Percentiles rank a stretch among this genome's conserved stretches.
These are phyloP conservation scores for Carex scoparia DNA, from an alignment of 176 grass and related monocot genomes.

Conservation along the genomic window DNA sequence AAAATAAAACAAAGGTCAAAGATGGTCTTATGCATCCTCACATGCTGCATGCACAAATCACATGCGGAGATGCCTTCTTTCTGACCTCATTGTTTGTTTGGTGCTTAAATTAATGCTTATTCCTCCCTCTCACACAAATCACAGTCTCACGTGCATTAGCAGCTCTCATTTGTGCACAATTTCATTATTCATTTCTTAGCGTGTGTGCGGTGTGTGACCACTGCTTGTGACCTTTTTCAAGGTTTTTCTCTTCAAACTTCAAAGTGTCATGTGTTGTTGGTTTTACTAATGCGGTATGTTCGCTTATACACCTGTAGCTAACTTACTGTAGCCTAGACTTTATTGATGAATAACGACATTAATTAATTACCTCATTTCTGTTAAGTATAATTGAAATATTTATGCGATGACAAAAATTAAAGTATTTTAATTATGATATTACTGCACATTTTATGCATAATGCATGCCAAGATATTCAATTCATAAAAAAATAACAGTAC, in stretches of 20 bases:
- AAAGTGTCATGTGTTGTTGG: background rate
- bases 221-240: no score
- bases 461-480: background rate
- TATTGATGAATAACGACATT: no score
- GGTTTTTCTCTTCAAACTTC: background rate
- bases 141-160: conserved; percentile 12
- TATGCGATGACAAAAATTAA: no score
- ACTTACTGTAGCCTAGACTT: no score
- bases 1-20: conserved; percentile 10
- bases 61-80: conserved; percentile 17
- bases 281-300: background rate
- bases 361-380: no score
- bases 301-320: background rate
- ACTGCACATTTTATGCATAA: background rate
- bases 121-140: conserved; percentile 7
- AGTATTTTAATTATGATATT: no score
- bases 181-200: background rate
- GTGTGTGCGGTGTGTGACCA: background rate
- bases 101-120: background rate
- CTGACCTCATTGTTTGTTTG: background rate
- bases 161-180: background rate
- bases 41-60: conserved; percentile 6
- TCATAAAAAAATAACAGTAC: background rate
- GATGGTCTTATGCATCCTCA: conserved; percentile 12
- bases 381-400: no score